A percentile compares a stretch with the other conserved stretches of the same genome.
phyloP scores from a whole-genome alignment of 257 asterid species.

The Ehretia macrophylla region DNA sequence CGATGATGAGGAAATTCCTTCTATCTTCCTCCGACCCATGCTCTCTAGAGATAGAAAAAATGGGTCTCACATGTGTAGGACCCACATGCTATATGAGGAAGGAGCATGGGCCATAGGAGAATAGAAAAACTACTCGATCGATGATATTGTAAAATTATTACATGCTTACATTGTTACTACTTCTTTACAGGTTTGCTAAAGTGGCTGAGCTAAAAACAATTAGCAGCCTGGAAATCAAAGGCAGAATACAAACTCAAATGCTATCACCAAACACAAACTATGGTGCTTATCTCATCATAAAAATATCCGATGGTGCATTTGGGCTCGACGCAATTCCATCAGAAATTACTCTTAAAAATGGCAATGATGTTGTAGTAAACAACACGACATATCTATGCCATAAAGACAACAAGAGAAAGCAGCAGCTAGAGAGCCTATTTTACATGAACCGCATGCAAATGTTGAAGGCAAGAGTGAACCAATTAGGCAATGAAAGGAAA shows the following conservation, averaged over 20 bases:
- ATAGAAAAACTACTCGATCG: too few species aligned
- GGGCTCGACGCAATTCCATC: conserved; percentile 28
- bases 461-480: conserved; percentile 21
- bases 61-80: too few species aligned
- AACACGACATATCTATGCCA: conserved; percentile 21
- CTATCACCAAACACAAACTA: conserved; percentile 29
- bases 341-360: conserved; percentile 7
- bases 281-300: conserved; percentile 28
- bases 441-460: conserved; percentile 16
- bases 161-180: not conserved
- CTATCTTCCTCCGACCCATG: too few species aligned
- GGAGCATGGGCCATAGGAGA: too few species aligned
- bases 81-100: too few species aligned
- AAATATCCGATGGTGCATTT: conserved; percentile 19
- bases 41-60: too few species aligned
- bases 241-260: conserved; percentile 18
- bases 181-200: conserved; percentile 17
- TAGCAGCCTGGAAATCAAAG: conserved; percentile 26
- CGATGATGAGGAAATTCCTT: too few species aligned
- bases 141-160: too few species aligned
- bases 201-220: conserved; percentile 31
- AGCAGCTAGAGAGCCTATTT: conserved; percentile 18
- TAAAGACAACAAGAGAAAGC: conserved; percentile 1
- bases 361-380: not conserved
- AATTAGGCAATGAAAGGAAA: conserved; percentile 2